These are phyloP conservation scores for Flueggea neowawraea DNA, from an alignment of 441 rosid genomes.

Conservation along the genomic window DNA sequence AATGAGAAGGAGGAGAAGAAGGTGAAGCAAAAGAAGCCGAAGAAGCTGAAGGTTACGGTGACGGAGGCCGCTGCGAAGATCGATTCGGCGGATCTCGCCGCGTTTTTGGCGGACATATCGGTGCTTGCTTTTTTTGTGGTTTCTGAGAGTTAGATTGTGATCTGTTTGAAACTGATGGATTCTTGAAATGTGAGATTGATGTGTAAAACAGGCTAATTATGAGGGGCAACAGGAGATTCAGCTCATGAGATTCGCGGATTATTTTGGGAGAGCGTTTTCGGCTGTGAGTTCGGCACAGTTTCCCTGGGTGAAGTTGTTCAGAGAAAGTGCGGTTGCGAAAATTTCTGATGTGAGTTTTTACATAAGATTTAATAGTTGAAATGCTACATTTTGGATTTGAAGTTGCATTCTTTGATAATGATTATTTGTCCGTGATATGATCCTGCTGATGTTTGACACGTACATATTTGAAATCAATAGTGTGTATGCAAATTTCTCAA, in stretches of 20 bases:
- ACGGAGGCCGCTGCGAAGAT: conserved; percentile 83
- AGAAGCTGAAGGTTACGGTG: conserved; percentile 77
- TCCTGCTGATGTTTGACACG: no score
- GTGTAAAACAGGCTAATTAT: conserved; percentile 46
- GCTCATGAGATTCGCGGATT: conserved; percentile 87
- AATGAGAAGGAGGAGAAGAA: conserved; percentile 49
- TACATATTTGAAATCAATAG: no score
- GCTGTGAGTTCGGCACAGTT: conserved; percentile 66
- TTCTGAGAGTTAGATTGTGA: not conserved
- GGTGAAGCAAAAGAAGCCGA: conserved; percentile 71
- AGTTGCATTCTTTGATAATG: no score
- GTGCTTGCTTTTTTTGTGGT: conserved; percentile 23
- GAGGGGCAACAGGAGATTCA: conserved; percentile 79
- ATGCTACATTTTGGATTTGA: no score
- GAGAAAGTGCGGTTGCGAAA: conserved; percentile 65
- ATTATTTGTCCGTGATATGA: no score
- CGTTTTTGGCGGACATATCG: conserved; percentile 58
- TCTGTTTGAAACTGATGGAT: not conserved
- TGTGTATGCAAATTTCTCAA: no score
- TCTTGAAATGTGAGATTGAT: not conserved
- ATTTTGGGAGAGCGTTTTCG: conserved; percentile 72
- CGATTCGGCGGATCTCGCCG: conserved; percentile 57
- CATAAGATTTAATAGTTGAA: not conserved
- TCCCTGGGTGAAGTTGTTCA: conserved; percentile 83
- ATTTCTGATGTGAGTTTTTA: conserved; percentile 60